phyloP scores from a whole-genome alignment of 2,329 filamentous ascomycete genomes.

The Phialemoniopsis sp. region DNA sequence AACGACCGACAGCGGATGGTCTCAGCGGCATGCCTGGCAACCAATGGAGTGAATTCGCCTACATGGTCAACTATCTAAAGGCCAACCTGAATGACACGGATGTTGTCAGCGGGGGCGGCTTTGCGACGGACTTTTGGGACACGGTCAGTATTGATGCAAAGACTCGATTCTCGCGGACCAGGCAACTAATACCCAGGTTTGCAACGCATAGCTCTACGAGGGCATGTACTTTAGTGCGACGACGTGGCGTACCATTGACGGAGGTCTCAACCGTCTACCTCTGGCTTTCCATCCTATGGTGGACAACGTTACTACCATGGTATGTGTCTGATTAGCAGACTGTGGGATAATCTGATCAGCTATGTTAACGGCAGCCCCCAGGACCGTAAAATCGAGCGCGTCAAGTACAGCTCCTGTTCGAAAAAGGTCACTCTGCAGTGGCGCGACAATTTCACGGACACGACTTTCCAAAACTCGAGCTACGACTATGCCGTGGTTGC shows the following conservation, averaged over 20 bases:
- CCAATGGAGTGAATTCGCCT: conserved; percentile 61
- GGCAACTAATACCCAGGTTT: not conserved
- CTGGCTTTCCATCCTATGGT: conserved; percentile 59
- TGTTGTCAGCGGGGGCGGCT: conserved; percentile 33
- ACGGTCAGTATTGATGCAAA: conserved; percentile 22
- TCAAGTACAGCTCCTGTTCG: conserved; percentile 45
- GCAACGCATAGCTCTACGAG: conserved; percentile 39
- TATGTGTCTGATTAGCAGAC: not conserved
- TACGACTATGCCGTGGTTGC: conserved; percentile 67
- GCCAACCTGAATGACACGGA: conserved; percentile 51
- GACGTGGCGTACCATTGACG: conserved; percentile 61
- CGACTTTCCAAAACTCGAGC: conserved; percentile 37
- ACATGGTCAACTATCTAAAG: conserved; percentile 54
- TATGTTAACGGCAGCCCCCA: not conserved
- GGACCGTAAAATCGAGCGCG: conserved; percentile 50
- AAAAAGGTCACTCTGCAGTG: conserved; percentile 55
- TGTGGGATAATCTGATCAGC: not conserved
- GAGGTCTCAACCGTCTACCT: conserved; percentile 50
- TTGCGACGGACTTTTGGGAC: conserved; percentile 41
- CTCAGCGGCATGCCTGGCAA: conserved; percentile 46
- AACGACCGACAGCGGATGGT: conserved; percentile 18
- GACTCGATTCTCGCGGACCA: too few relatives aligned
- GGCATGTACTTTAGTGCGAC: conserved; percentile 55
- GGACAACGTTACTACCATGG: conserved; percentile 48
- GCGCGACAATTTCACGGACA: conserved; percentile 36